Evolutionary conservation across 805 yeast genomes (phyloP), one percentile per base, ranked within the genome.

Genomic region (Metschnikowia noctiluminum): DNA sequence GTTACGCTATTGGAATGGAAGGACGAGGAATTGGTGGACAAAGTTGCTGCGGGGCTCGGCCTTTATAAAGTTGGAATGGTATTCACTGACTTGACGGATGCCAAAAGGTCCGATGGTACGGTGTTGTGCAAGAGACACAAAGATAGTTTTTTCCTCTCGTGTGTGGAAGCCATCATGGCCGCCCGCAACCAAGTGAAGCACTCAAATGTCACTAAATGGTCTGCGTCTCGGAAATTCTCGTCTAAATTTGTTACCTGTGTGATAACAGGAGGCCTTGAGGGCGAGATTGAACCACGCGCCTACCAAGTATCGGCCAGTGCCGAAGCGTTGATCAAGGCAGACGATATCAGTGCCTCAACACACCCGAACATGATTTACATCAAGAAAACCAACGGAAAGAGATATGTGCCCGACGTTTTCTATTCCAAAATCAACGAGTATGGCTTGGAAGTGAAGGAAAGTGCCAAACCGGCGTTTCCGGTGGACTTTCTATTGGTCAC

Each of bases 211-310:
- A 76, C 88, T 36, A 81, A 80, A 57, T 85, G 82, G 77, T 76
- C 87, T 28, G 80, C 77, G 28, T 65, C 78, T 9, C 88, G 89
- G 2, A 58, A 62, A 28, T 94, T 80, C 63, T 87, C 96, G 13
- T 90, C 97, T 8, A 89, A 89, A 62, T 94, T 89, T 63, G 92
- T 91, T 15, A 92, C 98, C 0, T 91, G 97, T 69, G 92, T 90
- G 21, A 77, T 94, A 2, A 81, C 95, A 1, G 99, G 99, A n/a
- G 95, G 96, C 54, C 62, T 76, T 12, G 69, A 81, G 42, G 94
- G 95, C 21, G 96, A 92, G 53, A 92, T 94, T 61, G 99, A 92
- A 61, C 87, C 96, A 3, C 74, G 87, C 14, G 80, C 95, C 36
- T 94, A 91, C 66, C 99, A 94, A 66, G 96, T 89, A 0, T 85